Conservation (phyloP, 345 rosid species). For the Eucalyptus decipiens region DNA sequence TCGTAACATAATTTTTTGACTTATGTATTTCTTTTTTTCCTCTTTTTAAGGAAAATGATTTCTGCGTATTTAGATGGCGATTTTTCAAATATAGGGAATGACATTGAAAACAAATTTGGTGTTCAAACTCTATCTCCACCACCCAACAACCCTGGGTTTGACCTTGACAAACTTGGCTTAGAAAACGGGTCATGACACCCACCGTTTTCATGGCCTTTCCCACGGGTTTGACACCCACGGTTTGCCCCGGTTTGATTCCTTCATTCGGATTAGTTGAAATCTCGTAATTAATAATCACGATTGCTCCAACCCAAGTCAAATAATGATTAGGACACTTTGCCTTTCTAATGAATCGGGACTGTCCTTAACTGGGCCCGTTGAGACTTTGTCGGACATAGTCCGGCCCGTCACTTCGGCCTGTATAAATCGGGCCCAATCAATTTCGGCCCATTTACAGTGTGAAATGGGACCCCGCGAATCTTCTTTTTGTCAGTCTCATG, state of each 20-base stretch:
- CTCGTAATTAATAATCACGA: neutral
- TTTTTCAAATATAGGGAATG: neutral
- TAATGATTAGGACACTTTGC: neutral
- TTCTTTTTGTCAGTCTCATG: neutral
- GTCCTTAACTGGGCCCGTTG: neutral
- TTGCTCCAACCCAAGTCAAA: neutral
- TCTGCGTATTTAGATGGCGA: neutral
- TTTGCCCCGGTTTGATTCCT: neutral
- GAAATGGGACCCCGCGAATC: neutral
- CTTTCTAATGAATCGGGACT: neutral
- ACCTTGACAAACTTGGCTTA: neutral
- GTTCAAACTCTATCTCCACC: neutral
- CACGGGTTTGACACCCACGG: neutral
- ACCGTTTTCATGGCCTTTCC: neutral
- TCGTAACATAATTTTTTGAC: neutral
- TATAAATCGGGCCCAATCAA: neutral
- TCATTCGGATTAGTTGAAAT: neutral
- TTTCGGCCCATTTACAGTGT: neutral
- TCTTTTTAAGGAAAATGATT: neutral
- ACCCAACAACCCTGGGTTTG: neutral
- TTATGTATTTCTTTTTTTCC: neutral
- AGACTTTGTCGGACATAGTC: neutral
- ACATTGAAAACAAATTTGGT: neutral
- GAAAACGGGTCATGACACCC: neutral
- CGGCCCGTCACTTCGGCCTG: neutral